Evolutionary conservation across 208 protist species (phyloP), one percentile per base, ranked within the genome.

Genomic region (Strigomonas galati): DNA sequence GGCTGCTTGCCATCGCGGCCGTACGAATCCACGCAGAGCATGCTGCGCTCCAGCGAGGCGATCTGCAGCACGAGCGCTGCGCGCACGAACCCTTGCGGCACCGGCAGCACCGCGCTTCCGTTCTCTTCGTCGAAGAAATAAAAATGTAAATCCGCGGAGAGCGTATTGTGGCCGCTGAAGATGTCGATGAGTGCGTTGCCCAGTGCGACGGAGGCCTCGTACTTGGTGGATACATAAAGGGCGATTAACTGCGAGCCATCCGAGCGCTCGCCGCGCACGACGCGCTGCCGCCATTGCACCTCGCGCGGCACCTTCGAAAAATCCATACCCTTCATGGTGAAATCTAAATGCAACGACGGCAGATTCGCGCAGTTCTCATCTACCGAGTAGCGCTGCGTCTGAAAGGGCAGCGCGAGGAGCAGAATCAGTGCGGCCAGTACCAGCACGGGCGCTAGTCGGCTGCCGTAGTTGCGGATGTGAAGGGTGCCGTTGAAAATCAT

Each of bases 271-370:
- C 91, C 61, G 35, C 70, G 76, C 19, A 93, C 89, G 6, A 81
- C 89, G 87, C 92, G 93, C 58, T 88, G 93, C 15, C 85, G 89
- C 63, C 92, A 97, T 5, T 53, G 62, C 46, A 84, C 87, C 28
- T 89, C 82, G 21, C 72, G 80, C 72, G 89, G 88, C 10, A 91
- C 81, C 12, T 7, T 7, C 54, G 27, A 6, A 14, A 21, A 6
- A n/a, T 5, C 15, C 4, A 26, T 7, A 5, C 7, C 54, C 6
- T 28, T 17, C 15, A 59, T 21, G 4, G 24, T n/a, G 30, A 14
- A n/a, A 2, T 37, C 17, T 24, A 35, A 21, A 5, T 59, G 54
- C 4, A 31, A 35, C 7, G 35, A 4, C 10, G 35, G 7, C 35
- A 40, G 7, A 10, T 40, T 10, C 35, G 35, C 35, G 7, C 14